Evolutionary conservation across 1,284 basidiomycete genomes (phyloP).

Genomic region (Leccinum fallax): DNA sequence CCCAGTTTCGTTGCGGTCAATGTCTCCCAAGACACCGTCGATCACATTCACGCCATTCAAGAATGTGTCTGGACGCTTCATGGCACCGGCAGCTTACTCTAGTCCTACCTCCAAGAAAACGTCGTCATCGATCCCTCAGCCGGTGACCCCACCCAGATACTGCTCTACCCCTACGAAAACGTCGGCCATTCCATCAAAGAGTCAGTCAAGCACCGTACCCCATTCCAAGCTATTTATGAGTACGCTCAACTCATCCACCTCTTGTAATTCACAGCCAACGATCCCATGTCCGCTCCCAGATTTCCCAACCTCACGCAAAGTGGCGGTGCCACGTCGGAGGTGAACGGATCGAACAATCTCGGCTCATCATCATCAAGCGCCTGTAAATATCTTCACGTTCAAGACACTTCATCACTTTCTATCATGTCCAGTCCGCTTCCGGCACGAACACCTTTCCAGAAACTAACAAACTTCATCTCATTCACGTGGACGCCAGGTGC

Average conservation of each 20-base stretch:
- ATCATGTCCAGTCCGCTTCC: slow-evolving; percentile 54
- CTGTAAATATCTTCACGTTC: slow-evolving; percentile 30
- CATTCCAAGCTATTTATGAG: slow-evolving; percentile 44
- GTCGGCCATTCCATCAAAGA: slow-evolving; percentile 26
- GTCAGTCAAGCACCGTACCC: slow-evolving; percentile 38
- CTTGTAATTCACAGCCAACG: slow-evolving; percentile 40
- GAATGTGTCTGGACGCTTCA: slow-evolving; percentile 22
- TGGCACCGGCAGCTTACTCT: slow-evolving; percentile 22
- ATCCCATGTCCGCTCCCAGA: slow-evolving; percentile 40
- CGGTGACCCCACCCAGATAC: slow-evolving; percentile 42
- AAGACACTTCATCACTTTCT: slow-evolving; percentile 41
- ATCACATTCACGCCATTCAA: slow-evolving; percentile 29
- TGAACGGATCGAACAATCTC: slow-evolving; percentile 18
- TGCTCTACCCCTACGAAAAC: slow-evolving; percentile 22
- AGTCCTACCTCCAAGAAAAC: slow-evolving; percentile 53
- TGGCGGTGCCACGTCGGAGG: slow-evolving; percentile 26
- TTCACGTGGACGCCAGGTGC: slow-evolving; percentile 53
- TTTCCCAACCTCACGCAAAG: slow-evolving; percentile 23
- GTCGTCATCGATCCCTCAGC: slow-evolving; percentile 57
- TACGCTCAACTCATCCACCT: slow-evolving; percentile 56
- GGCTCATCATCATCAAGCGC: slow-evolving; percentile 12
- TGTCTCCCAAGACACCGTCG: slow-evolving; percentile 32
- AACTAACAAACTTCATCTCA: slow-evolving; percentile 61
- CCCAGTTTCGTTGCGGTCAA: slow-evolving; percentile 38
- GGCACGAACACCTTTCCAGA: slow-evolving; percentile 45